Evolutionary conservation across 768 basidiomycete species (phyloP), one percentile per base, ranked within the genome.

Genomic region (Tricholoma flavovirens): DNA sequence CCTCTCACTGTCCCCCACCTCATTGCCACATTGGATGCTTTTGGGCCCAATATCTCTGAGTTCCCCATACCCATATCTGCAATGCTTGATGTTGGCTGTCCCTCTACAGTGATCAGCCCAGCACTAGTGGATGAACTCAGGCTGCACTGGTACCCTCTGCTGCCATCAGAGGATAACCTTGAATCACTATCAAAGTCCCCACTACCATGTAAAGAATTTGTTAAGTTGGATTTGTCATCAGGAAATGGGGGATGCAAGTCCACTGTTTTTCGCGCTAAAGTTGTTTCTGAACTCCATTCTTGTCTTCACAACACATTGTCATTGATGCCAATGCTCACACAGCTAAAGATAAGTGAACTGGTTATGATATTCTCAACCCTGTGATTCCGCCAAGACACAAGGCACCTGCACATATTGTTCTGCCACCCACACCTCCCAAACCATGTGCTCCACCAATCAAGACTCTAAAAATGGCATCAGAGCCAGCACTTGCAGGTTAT

Each of bases 191-290:
- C 55, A 0, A 42, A 59, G 1, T 48, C 40, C 15, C 61, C 59
- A 7, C 26, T 64, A 40, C 35, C 22, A 7, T 60, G 65, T 17
- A 45, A 19, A 5, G 62, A 68, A 21, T 68, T 53, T 51, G 63
- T 67, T 22, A 60, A 58, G 49, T 17, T 66, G 43, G 55, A 56
- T 14, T 17, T 60, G 1, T 32, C 56, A 29, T 60, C 53, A 3
- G 48, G 57, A 11, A 53, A 59, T 8, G 63, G 63, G 40, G 35
- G 36, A 10, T 68, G 67, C 65, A 52, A 7, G 3, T 68, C 64
- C 0, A 43, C 38, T 21, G 35, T 55, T 19, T 19, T 35, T 30
- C n/a, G 56, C 24, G 61, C 64, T 7, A 63, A 67, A 32, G 60
- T 69, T 11, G 55, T 49, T 22, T 46, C 32, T 7, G 49, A 46